Conservation (phyloP, 805 yeast species). For the Vanderwaltozyma tropicalis region DNA sequence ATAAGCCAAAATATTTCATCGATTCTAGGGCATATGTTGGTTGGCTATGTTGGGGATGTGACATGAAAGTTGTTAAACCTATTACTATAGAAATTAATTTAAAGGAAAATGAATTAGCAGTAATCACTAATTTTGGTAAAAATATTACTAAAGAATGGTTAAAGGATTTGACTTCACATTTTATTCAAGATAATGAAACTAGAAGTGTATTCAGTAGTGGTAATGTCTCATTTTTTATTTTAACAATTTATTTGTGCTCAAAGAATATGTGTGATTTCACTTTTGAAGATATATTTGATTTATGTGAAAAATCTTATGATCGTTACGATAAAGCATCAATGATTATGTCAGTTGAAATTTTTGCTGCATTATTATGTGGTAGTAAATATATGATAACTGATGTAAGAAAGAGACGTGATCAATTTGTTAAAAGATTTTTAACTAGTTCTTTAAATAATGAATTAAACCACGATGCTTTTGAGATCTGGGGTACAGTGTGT, state of each 20-base stretch:
- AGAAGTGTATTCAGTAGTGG: constrained; percentile 56
- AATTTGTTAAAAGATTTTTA: constrained; percentile 37
- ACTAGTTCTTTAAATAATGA: constrained; percentile 40
- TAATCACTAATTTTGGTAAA: constrained; percentile 36
- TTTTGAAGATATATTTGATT: constrained; percentile 42
- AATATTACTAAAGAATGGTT: constrained; percentile 50
- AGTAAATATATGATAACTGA: constrained; percentile 34
- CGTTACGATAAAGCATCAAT: constrained; percentile 67
- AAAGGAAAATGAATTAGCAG: constrained; percentile 32
- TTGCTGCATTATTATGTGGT: constrained; percentile 50
- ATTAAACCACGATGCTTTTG: constrained; percentile 61
- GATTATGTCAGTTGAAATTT: constrained; percentile 60
- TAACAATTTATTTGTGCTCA: constrained; percentile 41
- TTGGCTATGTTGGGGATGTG: constrained; percentile 67
- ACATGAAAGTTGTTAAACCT: constrained; percentile 32
- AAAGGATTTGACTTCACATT: constrained; percentile 34
- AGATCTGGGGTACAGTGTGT: constrained; percentile 65
- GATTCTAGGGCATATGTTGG: constrained; percentile 51
- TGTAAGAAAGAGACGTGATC: constrained; percentile 33
- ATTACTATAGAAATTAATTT: constrained; percentile 28
- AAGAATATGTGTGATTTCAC: constrained; percentile 33
- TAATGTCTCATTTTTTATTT: constrained; percentile 47
- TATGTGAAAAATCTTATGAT: constrained; percentile 43
- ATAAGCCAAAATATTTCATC: constrained; percentile 41
- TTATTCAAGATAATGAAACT: constrained; percentile 60